These are phyloP conservation scores for Cryptomeria japonica DNA, from an alignment of 75 land plant genomes.

Conservation along the genomic window DNA sequence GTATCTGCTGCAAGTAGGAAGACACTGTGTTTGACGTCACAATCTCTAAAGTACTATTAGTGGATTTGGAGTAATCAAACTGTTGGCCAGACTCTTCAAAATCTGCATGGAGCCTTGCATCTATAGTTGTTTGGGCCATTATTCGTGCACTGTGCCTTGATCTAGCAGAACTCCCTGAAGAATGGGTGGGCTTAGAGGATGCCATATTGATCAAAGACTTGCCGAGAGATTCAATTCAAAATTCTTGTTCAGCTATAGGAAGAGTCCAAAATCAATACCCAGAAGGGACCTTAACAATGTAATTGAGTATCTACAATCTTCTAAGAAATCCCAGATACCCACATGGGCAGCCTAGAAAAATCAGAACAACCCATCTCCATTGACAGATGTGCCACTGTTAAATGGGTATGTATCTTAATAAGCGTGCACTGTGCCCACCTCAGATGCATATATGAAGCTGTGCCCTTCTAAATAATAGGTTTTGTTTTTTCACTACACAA, in stretches of 20 bases:
- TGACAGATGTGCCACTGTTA: neutral
- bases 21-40: constrained; percentile 69
- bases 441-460: neutral
- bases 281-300: neutral
- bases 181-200: constrained; percentile 32
- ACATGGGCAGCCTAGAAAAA: neutral
- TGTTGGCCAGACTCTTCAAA: constrained; percentile 64
- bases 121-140: constrained; percentile 78
- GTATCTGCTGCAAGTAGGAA: constrained; percentile 86
- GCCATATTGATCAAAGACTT: neutral
- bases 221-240: neutral
- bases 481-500: neutral
- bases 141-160: constrained; percentile 69
- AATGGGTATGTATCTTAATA: neutral
- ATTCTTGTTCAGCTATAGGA: neutral
- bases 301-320: neutral
- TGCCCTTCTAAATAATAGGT: neutral
- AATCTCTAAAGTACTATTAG: constrained; percentile 31
- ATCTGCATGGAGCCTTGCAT: constrained; percentile 75
- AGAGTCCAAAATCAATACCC: neutral
- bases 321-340: neutral
- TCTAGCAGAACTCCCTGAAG: constrained; percentile 43
- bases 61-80: constrained; percentile 78
- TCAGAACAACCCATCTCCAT: neutral
- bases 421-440: neutral